Percentiles rank a stretch among this genome's conserved stretches.
These are phyloP conservation scores for Diversispora epigaea DNA, from an alignment of 192 early-diverging fungal species.

Conservation along the genomic window DNA sequence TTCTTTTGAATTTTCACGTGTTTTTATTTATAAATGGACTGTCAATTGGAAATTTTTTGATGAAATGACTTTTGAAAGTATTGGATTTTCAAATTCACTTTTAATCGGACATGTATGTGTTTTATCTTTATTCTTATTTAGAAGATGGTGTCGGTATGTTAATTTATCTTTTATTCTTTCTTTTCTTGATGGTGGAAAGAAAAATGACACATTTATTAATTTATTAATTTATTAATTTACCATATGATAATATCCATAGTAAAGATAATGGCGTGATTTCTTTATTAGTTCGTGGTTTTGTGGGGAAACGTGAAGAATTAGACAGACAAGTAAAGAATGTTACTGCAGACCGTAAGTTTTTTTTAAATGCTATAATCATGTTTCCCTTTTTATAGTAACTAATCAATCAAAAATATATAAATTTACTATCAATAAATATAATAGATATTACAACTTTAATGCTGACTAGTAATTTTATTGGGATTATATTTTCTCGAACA, in stretches of 20 bases:
- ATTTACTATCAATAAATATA: not conserved
- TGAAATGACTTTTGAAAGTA: conserved; percentile 65
- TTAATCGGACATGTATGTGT: conserved; percentile 61
- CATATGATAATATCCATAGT: conserved; percentile 10
- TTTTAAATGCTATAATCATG: not conserved
- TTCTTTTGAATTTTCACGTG: conserved; percentile 86
- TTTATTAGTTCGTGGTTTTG: conserved; percentile 26
- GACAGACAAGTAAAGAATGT: not conserved
- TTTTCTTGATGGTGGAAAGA: not conserved
- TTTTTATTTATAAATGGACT: conserved; percentile 90
- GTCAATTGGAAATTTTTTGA: conserved; percentile 92
- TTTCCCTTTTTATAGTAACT: not conserved
- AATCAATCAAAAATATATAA: too few species aligned
- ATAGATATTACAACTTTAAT: conserved; percentile 65
- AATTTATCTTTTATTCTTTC: not conserved
- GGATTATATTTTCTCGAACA: conserved; percentile 82
- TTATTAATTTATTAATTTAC: not conserved
- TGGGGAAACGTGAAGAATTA: conserved; percentile 29
- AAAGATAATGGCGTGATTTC: conserved; percentile 37
- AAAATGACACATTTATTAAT: too few species aligned
- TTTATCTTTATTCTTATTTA: conserved; percentile 58
- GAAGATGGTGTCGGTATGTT: conserved; percentile 55
- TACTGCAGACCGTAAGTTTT: conserved; percentile 40
- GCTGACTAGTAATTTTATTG: conserved; percentile 88
- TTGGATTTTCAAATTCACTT: conserved; percentile 56